Base-by-base conservation (phyloP, 2,329 filamentous ascomycete genomes). In the Aspergillus quadricinctus region DNA sequence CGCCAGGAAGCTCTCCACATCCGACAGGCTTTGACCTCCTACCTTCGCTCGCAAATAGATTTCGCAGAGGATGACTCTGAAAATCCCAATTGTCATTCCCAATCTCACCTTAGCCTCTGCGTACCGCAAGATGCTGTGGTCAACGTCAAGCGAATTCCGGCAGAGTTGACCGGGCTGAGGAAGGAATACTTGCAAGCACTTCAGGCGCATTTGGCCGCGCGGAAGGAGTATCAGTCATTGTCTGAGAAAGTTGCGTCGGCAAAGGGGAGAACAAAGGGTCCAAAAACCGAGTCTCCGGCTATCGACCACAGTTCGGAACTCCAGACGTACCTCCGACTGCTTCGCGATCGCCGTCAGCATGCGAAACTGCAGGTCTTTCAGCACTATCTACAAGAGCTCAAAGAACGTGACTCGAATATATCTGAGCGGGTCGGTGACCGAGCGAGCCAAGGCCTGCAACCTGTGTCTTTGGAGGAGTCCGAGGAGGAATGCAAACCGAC, bases 291-390 rank as follows among this genome's bases (percentile, higher is more conserved):
- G 46, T 55, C 31, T 53, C 35, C 31, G 43, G 27, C 56, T 9
- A 56, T 58, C 10, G 64, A 66, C 35, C 59, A 65, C 53, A 65
- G 62, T 43, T 53, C 61, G 14, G 69, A 70, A 40, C 56, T 76
- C 40, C 65, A 69, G 51, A 65, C 71, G 41, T 81, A 81, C 61
- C 68, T 80, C 14, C 57, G 67, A 21, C 69, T 81, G 19, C 70
- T 81, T 23, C 77, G 73, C 41, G 76, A 79, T 57, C 76, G 77
- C 37, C 73, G 74, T 17, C 73, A 72, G n/a, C 71, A 75, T 59
- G 69, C 72, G 49, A 79, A 78, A 57, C 66, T 81, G 2, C 73
- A 78, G 50, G 70, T 80, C 19, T 76, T 81, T 31, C 74, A 78
- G 50, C 71, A 75, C 25, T 75, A 78, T 48, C 61, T 81, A 5